Percentiles rank a stretch among this genome's conserved stretches.
Conservation (phyloP, 306 rosid species). For the Hylodesmum podocarpum region DNA sequence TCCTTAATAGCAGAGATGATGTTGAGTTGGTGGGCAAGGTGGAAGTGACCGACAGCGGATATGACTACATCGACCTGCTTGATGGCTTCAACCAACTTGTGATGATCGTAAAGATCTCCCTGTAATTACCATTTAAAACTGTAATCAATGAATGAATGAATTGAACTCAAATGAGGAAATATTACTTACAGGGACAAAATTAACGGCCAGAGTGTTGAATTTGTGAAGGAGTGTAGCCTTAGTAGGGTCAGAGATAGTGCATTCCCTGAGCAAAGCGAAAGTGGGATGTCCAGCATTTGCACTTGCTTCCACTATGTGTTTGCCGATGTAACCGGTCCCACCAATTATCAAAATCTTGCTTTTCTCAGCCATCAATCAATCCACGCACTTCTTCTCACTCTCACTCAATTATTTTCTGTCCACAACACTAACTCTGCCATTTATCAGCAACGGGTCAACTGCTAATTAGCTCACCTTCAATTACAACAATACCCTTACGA, state of each 20-base stretch:
- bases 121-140: constrained; percentile 30
- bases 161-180: too few relatives aligned
- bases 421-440: background rate
- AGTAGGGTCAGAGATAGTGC: constrained; percentile 56
- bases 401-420: background rate
- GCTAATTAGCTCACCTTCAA: too few relatives aligned
- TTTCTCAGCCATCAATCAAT: constrained; percentile 53
- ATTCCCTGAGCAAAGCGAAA: constrained; percentile 63
- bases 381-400: background rate
- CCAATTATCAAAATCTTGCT: constrained; percentile 85
- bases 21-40: constrained; percentile 67
- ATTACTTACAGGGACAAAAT: constrained; percentile 48
- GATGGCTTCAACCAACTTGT: constrained; percentile 67
- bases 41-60: constrained; percentile 61
- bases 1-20: constrained; percentile 83
- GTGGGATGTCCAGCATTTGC: constrained; percentile 70
- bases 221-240: constrained; percentile 52
- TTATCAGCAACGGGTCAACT: too few relatives aligned
- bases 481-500: too few relatives aligned
- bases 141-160: too few relatives aligned
- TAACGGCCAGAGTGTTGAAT: constrained; percentile 59
- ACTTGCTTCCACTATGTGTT: constrained; percentile 73
- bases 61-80: constrained; percentile 86
- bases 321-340: constrained; percentile 89
- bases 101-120: constrained; percentile 81